Percentiles rank a stretch among this genome's conserved stretches.
These are phyloP conservation scores for Canna indica DNA, from an alignment of 176 grass and related monocot species.

Conservation along the genomic window DNA sequence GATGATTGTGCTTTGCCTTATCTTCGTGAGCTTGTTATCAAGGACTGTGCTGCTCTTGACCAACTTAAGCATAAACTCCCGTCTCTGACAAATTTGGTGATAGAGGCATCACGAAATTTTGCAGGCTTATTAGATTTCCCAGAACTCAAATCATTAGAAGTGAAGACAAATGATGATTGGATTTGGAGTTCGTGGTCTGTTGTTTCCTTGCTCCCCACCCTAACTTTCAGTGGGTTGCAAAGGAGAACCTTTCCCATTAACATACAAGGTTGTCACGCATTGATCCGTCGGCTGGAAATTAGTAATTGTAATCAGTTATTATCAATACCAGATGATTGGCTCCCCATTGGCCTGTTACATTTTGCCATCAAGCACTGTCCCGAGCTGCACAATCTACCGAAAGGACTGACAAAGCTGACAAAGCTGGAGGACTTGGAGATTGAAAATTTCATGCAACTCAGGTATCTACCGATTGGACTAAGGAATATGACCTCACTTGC, in stretches of 20 bases:
- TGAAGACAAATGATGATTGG: conserved; percentile 22
- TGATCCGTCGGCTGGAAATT: conserved; percentile 27
- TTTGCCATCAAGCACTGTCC: conserved; percentile 28
- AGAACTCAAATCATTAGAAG: conserved; percentile 26
- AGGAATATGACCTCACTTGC: conserved; percentile 3
- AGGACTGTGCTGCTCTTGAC: conserved; percentile 28
- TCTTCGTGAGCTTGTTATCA: conserved; percentile 30
- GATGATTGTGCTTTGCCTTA: not conserved
- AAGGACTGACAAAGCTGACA: conserved; percentile 16
- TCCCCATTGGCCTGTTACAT: conserved; percentile 7
- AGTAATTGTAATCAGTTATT: conserved; percentile 22
- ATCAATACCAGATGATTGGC: conserved; percentile 27
- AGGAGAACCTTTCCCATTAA: not conserved
- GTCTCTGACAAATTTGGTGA: conserved; percentile 20
- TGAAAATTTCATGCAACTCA: conserved; percentile 17
- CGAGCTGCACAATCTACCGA: conserved; percentile 19
- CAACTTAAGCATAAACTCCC: conserved; percentile 31
- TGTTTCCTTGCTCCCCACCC: conserved; percentile 18
- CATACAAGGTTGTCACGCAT: conserved; percentile 2
- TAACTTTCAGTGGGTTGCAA: conserved; percentile 23
- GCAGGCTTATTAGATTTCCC: conserved; percentile 13
- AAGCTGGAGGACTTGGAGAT: conserved; percentile 37
- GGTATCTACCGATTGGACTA: conserved; percentile 22
- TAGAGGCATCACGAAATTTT: conserved; percentile 18
- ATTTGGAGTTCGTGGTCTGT: conserved; percentile 29